A percentile compares a stretch with the other conserved stretches of the same genome.
Evolutionary conservation across 2,329 filamentous ascomycete species (phyloP).

Genomic region (Neofusicoccum sp.): DNA sequence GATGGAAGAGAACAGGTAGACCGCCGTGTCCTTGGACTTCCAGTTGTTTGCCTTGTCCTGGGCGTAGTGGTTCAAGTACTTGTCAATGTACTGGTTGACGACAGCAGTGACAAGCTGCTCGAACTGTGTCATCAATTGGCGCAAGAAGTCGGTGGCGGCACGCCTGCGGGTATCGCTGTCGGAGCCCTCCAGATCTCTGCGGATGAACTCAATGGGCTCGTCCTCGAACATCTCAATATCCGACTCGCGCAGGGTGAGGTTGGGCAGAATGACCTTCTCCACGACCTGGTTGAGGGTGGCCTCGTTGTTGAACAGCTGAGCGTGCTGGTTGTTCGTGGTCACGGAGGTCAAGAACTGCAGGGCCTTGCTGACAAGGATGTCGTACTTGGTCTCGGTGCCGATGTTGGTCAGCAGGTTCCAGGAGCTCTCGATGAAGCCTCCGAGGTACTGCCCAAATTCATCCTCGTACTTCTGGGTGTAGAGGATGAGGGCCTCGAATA

Average conservation of each 20-base stretch:
- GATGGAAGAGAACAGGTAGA: slow-evolving; percentile 92
- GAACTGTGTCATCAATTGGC: slow-evolving; percentile 85
- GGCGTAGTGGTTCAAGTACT: slow-evolving; percentile 74
- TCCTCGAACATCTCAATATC: slow-evolving; percentile 97
- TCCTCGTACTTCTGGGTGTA: slow-evolving; percentile 96
- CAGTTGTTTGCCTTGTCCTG: slow-evolving; percentile 71
- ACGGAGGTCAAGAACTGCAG: slow-evolving; percentile 92
- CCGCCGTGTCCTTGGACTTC: slow-evolving; percentile 97
- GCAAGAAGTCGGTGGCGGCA: slow-evolving; percentile 91
- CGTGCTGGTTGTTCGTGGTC: slow-evolving; percentile 73
- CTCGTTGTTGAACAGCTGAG: slow-evolving; percentile 80
- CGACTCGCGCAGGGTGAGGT: slow-evolving; percentile 85
- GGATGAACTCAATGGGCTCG: slow-evolving; percentile 97
- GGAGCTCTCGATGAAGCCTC: slow-evolving; percentile 82
- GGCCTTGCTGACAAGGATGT: slow-evolving; percentile 89
- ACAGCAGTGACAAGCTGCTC: slow-evolving; percentile 80
- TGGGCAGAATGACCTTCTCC: slow-evolving; percentile 93
- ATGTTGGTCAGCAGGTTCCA: slow-evolving; percentile 89
- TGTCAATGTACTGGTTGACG: slow-evolving; percentile 82
- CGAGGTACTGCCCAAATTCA: slow-evolving; percentile 77
- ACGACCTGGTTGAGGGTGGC: slow-evolving; percentile 80
- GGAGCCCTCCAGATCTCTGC: slow-evolving; percentile 90
- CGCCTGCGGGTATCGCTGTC: slow-evolving; percentile 90
- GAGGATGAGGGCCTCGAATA: slow-evolving; percentile 85
- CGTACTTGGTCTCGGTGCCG: slow-evolving; percentile 86